A percentile compares a stretch with the other conserved stretches of the same genome.
These are phyloP conservation scores for Galerina marginata DNA, from an alignment of 768 basidiomycete species.

Conservation along the genomic window DNA sequence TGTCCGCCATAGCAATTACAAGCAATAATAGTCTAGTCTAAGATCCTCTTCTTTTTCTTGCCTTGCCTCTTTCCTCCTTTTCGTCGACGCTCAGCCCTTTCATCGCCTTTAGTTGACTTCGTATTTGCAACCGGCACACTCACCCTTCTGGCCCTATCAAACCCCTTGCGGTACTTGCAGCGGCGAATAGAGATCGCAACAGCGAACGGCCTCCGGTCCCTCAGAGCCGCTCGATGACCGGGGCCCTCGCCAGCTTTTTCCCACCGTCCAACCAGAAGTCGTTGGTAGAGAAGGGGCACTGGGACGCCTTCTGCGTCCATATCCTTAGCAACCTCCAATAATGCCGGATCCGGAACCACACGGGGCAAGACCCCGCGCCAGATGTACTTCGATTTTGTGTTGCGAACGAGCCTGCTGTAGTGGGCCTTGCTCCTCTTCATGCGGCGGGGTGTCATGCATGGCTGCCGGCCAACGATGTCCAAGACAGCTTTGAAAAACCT, in stretches of 20 bases:
- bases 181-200: not conserved
- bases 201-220: not conserved
- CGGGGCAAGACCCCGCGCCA: not conserved
- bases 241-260: not conserved
- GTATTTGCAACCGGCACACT: not conserved
- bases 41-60: not conserved
- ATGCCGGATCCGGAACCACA: not conserved
- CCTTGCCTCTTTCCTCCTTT: not conserved
- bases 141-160: not conserved
- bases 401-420: not conserved
- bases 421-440: not conserved
- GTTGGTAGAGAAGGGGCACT: constrained; percentile 22
- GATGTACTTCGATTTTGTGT: constrained; percentile 1
- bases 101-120: not conserved
- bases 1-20: too few species aligned
- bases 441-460: constrained; percentile 14
- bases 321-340: constrained; percentile 22
- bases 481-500: constrained; percentile 72
- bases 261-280: constrained; percentile 21
- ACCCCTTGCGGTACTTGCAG: not conserved
- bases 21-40: not conserved
- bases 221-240: not conserved
- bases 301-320: constrained; percentile 21
- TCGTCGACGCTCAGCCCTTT: not conserved
- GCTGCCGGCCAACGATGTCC: constrained; percentile 39